These are phyloP conservation scores for Metarhizium rileyi DNA, from an alignment of 2,329 filamentous ascomycete species.

Conservation along the genomic window DNA sequence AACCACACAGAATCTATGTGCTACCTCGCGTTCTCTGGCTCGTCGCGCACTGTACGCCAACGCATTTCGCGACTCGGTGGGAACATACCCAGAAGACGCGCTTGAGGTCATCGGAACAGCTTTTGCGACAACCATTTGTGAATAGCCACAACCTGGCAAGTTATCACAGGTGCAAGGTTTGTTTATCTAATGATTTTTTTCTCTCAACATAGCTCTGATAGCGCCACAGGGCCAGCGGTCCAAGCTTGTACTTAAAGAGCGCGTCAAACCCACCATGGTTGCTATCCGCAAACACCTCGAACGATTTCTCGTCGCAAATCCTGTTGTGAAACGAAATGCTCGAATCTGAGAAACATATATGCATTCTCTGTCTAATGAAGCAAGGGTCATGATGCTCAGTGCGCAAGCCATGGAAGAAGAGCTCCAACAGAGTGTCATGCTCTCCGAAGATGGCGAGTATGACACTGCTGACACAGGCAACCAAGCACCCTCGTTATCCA, in stretches of 20 bases:
- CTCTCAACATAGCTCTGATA: constrained; percentile 4
- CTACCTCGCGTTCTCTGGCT: not conserved
- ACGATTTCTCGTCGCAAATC: constrained; percentile 13
- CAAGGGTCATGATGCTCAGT: constrained; percentile 34
- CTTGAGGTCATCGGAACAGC: not conserved
- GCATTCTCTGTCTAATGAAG: constrained; percentile 13
- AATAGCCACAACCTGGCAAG: constrained; percentile 1
- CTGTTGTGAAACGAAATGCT: constrained; percentile 21
- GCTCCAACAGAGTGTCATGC: constrained; percentile 44
- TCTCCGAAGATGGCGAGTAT: constrained; percentile 39
- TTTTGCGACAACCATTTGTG: constrained; percentile 1
- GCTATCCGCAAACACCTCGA: constrained; percentile 13
- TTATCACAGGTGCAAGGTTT: constrained; percentile 6
- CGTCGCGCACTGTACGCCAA: constrained; percentile 8
- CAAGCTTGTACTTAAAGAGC: constrained; percentile 7
- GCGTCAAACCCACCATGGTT: constrained; percentile 12
- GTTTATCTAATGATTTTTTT: not conserved
- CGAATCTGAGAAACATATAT: constrained; percentile 7
- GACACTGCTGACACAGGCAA: constrained; percentile 20
- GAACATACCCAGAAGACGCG: constrained; percentile 2
- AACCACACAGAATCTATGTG: not conserved
- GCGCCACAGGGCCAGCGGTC: constrained; percentile 4
- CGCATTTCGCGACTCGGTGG: constrained; percentile 1
- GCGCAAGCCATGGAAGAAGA: constrained; percentile 48
- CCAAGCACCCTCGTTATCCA: not conserved